Base-by-base conservation (phyloP, 1,284 basidiomycete species). In the Ganoderma leucocontextum region DNA sequence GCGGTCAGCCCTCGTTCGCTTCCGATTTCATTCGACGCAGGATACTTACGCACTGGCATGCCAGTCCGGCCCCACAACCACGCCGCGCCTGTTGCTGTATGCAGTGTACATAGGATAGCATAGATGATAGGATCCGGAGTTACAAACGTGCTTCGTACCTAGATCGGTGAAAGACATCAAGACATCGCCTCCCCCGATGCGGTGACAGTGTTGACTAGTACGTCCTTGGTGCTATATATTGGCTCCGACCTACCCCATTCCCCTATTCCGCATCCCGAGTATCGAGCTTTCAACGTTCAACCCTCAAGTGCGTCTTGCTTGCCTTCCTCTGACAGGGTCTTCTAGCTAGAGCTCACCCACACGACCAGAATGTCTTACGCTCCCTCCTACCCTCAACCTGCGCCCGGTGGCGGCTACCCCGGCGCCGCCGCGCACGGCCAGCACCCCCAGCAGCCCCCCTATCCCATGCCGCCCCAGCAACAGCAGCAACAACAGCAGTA, bases 341-440 rank as follows among this genome's bases (percentile, higher is more conserved):
- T 29, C 49, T 17, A 52, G 29, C 49, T 29, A 25, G 22, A 12
- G 29, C 53, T 29, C 13, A 35, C 47, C n/a, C 7, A 25, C 2
- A 10, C 47, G 33, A 5, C 12, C 38, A 60, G 58, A 6, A 67
- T 70, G 68, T 65, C 67, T 22, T 72, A 66, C 60, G 33, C 61
- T 10, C 64, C 66, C 1, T 44, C 60, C 7, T 73, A 70, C 63
- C 70, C 72, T 22, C 70, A 71, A 25, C 64, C 29, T 2, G 2
- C 2, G 1, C 29, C 65, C 36, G 22, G 58, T 9, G 38, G 58
- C 19, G 69, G 68, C 57, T 69, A 64, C 60, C 68, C 68, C 29
- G 68, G 68, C 42, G 47, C 55, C 19, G 47, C 57, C 17, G 57
- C 29, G 4, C 55, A 63, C 19, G 65, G 60, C 53, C 44, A 38